Evolutionary conservation across 345 rosid genomes (phyloP).

Genomic region (Fremontodendron californicum): DNA sequence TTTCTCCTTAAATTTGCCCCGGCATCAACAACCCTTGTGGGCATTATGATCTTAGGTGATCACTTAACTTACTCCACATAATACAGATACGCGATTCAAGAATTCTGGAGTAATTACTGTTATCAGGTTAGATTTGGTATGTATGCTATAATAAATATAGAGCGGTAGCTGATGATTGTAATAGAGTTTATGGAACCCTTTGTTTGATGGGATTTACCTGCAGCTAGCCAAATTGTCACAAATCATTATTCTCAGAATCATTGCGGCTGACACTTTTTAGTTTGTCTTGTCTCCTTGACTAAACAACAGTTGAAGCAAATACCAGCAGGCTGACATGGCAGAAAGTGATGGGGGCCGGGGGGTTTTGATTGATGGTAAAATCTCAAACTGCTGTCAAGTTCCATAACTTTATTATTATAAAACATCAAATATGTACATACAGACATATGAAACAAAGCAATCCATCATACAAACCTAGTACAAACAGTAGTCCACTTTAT

Average conservation of each 20-base stretch:
- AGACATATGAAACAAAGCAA: neutral
- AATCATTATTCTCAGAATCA: conserved; percentile 6
- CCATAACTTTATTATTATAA: neutral
- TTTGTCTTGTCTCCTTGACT: conserved; percentile 1
- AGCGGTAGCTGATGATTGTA: neutral
- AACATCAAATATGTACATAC: neutral
- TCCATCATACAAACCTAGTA: conserved; percentile 5
- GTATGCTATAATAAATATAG: neutral
- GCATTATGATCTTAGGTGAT: neutral
- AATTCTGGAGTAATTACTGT: neutral
- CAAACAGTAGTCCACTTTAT: conserved; percentile 5
- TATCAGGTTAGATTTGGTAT: neutral
- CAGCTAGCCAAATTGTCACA: neutral
- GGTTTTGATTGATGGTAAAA: neutral
- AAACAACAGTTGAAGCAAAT: neutral
- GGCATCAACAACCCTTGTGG: neutral
- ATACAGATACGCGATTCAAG: neutral
- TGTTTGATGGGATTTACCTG: neutral
- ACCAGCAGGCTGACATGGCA: neutral
- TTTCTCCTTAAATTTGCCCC: neutral
- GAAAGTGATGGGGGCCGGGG: neutral
- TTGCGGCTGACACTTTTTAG: neutral
- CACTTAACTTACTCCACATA: neutral
- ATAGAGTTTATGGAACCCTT: neutral
- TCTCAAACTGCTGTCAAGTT: neutral